Evolutionary conservation across 768 basidiomycete species (phyloP).

Genomic region (Grammothele lineata): DNA sequence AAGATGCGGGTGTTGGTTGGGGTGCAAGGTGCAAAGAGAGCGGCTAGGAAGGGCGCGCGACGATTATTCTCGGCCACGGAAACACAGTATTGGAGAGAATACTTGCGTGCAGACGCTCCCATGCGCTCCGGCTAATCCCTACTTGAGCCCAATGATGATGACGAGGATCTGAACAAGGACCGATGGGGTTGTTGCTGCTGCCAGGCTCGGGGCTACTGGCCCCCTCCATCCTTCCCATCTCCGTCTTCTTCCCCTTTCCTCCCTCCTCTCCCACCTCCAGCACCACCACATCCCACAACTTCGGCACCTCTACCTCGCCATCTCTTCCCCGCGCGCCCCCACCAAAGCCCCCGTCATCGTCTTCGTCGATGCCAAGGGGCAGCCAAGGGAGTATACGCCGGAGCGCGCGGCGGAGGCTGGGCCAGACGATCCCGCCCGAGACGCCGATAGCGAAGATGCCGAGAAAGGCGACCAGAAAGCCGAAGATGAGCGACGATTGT

Average conservation of each 20-base stretch:
- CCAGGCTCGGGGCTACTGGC: too few species aligned
- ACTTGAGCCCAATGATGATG: too few species aligned
- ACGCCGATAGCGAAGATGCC: background rate
- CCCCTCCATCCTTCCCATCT: too few species aligned
- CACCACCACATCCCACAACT: slow-evolving; percentile 7
- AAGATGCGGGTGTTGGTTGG: too few species aligned
- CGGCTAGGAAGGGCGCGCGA: too few species aligned
- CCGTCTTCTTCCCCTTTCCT: background rate
- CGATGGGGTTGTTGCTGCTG: too few species aligned
- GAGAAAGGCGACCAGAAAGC: slow-evolving; percentile 13
- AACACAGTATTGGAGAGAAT: too few species aligned
- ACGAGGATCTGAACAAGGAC: too few species aligned
- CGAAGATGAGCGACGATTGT: slow-evolving; percentile 14
- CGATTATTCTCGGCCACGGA: too few species aligned
- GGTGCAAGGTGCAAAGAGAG: too few species aligned
- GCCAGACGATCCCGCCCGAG: slow-evolving; percentile 2
- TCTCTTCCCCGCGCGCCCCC: too few species aligned
- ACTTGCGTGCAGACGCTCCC: slow-evolving; percentile 13
- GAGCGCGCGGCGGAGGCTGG: background rate
- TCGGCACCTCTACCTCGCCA: background rate
- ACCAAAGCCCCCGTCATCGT: too few species aligned
- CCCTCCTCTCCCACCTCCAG: slow-evolving; percentile 2
- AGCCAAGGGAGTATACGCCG: background rate
- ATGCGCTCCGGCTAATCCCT: background rate
- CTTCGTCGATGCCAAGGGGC: background rate